A percentile compares a stretch with the other conserved stretches of the same genome.
Conservation (phyloP, 345 rosid genomes). For the Eucalyptus erythrocorys region DNA sequence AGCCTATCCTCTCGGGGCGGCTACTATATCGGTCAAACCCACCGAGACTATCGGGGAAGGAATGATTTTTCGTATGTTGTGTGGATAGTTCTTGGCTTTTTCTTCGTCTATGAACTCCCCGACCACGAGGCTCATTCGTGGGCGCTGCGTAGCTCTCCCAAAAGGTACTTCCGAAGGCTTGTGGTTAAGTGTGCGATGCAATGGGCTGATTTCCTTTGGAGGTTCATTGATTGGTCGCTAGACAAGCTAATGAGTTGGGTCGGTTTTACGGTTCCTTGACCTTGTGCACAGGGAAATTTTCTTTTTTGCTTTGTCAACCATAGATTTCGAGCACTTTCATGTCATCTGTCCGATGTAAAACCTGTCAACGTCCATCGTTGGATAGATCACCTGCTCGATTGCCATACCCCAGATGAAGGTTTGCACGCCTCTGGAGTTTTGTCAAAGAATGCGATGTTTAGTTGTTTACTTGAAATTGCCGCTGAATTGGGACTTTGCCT, state of each 20-base stretch:
- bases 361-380: background rate
- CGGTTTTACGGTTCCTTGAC: background rate
- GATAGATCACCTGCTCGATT: too few relatives aligned
- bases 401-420: too few relatives aligned
- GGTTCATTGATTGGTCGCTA: background rate
- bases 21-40: too few relatives aligned
- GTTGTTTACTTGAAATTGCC: too few relatives aligned
- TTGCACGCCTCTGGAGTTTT: too few relatives aligned
- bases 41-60: too few relatives aligned
- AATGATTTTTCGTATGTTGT: too few relatives aligned
- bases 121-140: background rate
- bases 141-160: background rate
- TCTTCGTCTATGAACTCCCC: background rate
- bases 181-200: fast-evolving
- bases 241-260: background rate
- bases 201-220: too few relatives aligned
- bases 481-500: too few relatives aligned
- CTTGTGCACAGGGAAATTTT: background rate
- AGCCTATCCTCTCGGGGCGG: background rate
- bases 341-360: background rate
- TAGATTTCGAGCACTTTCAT: background rate
- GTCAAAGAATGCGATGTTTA: too few relatives aligned
- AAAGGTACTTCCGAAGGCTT: background rate
- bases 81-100: fast-evolving
- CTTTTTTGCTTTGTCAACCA: background rate